These are phyloP conservation scores for Mortierella antarctica DNA, from an alignment of 192 early-diverging fungal genomes.

Conservation along the genomic window DNA sequence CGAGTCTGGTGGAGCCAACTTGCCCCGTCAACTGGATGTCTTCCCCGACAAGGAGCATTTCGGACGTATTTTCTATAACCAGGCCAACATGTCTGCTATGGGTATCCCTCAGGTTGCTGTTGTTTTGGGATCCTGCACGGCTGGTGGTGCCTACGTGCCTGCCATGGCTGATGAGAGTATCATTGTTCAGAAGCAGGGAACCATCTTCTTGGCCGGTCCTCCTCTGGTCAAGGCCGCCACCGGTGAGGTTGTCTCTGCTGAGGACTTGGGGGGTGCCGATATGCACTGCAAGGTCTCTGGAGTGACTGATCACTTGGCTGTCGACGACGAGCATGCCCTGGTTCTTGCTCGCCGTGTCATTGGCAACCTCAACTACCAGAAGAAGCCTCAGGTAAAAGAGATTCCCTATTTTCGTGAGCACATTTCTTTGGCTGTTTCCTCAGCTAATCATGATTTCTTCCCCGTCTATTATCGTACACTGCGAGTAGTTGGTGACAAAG, in stretches of 20 bases:
- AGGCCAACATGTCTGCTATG: constrained; percentile 77
- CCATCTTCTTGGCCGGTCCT: constrained; percentile 96
- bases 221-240: constrained; percentile 97
- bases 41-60: constrained; percentile 96
- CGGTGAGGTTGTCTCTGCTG: constrained; percentile 92
- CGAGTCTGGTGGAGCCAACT: constrained; percentile 95
- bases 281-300: constrained; percentile 93
- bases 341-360: constrained; percentile 85
- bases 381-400: constrained; percentile 65
- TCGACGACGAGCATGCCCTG: constrained; percentile 90
- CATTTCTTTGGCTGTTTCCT: constrained; percentile 24
- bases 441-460: neutral
- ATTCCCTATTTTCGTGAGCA: constrained; percentile 7
- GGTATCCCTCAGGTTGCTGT: constrained; percentile 98
- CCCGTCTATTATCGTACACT: neutral
- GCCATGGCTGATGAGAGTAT: constrained; percentile 99
- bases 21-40: constrained; percentile 94
- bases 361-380: constrained; percentile 85
- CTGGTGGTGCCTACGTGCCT: constrained; percentile 97
- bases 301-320: constrained; percentile 94
- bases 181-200: constrained; percentile 95
- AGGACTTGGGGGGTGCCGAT: constrained; percentile 95
- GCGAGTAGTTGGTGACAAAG: constrained; percentile 56
- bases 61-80: constrained; percentile 97
- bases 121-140: constrained; percentile 97